phyloP scores from a whole-genome alignment of 768 basidiomycete genomes.

The Dioszegia crocea region DNA sequence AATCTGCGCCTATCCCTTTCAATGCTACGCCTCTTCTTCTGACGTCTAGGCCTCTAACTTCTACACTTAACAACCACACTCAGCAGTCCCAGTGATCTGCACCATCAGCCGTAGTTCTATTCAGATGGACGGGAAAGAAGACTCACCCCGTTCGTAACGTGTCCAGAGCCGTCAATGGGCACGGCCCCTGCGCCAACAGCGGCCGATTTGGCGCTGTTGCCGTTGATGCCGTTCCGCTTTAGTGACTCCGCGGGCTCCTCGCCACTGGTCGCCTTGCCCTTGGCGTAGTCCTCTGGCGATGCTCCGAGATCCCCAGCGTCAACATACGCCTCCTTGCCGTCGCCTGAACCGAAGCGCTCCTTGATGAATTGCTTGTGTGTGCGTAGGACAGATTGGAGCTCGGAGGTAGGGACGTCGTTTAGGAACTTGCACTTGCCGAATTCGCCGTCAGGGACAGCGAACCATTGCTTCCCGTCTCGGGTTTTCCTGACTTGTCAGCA shows the following conservation, averaged over 20 bases:
- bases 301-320: conserved; percentile 50
- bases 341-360: conserved; percentile 39
- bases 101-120: background rate
- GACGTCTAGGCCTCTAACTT: background rate
- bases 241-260: conserved; percentile 30
- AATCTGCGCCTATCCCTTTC: too few relatives aligned
- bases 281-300: conserved; percentile 39
- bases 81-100: conserved; percentile 3
- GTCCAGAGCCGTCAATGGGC: conserved; percentile 33
- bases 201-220: conserved; percentile 26
- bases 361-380: conserved; percentile 49
- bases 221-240: conserved; percentile 37
- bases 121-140: too few relatives aligned
- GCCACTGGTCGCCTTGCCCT: conserved; percentile 12
- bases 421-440: conserved; percentile 50
- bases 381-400: conserved; percentile 43
- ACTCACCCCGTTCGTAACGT: conserved; percentile 34
- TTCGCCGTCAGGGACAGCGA: conserved; percentile 48
- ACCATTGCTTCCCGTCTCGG: conserved; percentile 49
- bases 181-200: conserved; percentile 39
- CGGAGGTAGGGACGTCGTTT: conserved; percentile 49
- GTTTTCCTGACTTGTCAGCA: conserved; percentile 21
- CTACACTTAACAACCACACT: conserved; percentile 8
- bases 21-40: background rate
- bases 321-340: conserved; percentile 50